Percentiles rank a stretch among this genome's conserved stretches.
phyloP scores from a whole-genome alignment of 495 filamentous ascomycete genomes.

The Penicillium parvum region DNA sequence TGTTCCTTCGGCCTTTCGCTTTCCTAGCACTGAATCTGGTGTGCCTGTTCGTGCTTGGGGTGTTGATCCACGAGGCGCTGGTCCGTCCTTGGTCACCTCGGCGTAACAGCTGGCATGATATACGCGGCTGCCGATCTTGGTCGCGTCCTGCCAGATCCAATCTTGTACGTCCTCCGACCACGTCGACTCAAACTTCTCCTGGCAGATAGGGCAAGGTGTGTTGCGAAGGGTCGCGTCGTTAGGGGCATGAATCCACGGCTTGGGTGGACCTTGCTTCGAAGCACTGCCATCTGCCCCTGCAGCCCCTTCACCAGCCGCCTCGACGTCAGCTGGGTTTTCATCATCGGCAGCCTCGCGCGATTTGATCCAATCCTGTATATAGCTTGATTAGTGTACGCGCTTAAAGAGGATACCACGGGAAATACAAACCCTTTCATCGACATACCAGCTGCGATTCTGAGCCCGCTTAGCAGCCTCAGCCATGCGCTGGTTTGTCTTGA shows the following conservation, averaged over 20 bases:
- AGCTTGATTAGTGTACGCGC: constrained; percentile 6
- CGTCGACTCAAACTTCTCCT: constrained; percentile 83
- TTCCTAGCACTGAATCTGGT: constrained; percentile 66
- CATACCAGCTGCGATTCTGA: constrained; percentile 88
- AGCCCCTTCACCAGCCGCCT: constrained; percentile 31
- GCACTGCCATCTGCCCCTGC: constrained; percentile 31
- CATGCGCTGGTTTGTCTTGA: constrained; percentile 85
- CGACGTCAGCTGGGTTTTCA: constrained; percentile 39
- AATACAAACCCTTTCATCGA: constrained; percentile 75
- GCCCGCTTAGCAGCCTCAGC: constrained; percentile 74
- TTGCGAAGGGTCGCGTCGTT: constrained; percentile 67
- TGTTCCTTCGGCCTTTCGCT: constrained; percentile 63
- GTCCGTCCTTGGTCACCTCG: constrained; percentile 69
- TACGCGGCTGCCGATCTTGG: constrained; percentile 69
- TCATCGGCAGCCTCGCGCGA: constrained; percentile 71
- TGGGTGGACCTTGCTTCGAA: constrained; percentile 55
- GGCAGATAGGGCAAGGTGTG: constrained; percentile 83
- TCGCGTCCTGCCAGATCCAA: constrained; percentile 94
- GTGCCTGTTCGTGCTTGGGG: constrained; percentile 46
- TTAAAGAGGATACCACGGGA: constrained; percentile 3
- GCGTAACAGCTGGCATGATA: constrained; percentile 88
- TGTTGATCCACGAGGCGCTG: constrained; percentile 35
- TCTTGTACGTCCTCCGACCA: constrained; percentile 92
- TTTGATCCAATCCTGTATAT: constrained; percentile 76
- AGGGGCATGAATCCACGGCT: constrained; percentile 77